Conservation (phyloP, 1,284 basidiomycete species). For the Tausonia pullulans region DNA sequence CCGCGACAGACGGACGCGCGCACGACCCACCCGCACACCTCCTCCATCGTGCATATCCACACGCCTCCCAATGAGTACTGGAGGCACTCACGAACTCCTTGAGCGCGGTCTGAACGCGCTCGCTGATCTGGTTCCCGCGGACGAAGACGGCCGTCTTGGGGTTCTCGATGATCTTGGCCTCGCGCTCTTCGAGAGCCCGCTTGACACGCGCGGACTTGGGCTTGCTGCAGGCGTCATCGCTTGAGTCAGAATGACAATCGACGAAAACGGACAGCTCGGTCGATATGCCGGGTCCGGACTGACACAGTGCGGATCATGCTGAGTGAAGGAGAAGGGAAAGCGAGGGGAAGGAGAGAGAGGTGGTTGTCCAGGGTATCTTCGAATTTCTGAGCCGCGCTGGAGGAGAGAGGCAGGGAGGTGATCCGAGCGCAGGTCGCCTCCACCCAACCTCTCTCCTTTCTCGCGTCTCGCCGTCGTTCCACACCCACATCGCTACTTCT, state of each 20-base stretch:
- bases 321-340: background rate
- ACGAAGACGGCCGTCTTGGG: slow-evolving; percentile 77
- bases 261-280: too few relatives aligned
- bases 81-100: slow-evolving; percentile 65
- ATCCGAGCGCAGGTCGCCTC: background rate
- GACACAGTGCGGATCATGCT: background rate
- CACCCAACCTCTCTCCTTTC: background rate
- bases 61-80: slow-evolving; percentile 3
- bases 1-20: background rate
- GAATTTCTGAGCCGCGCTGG: background rate
- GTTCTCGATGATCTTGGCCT: slow-evolving; percentile 82
- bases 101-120: slow-evolving; percentile 67
- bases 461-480: background rate
- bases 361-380: background rate
- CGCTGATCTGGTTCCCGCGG: slow-evolving; percentile 72
- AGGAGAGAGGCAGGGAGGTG: background rate
- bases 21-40: background rate
- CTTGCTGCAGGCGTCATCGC: slow-evolving; percentile 47
- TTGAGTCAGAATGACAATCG: too few relatives aligned
- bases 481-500: background rate
- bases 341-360: background rate
- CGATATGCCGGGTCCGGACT: background rate
- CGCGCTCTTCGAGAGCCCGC: slow-evolving; percentile 73
- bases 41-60: background rate
- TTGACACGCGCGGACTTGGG: slow-evolving; percentile 97